These are phyloP conservation scores for Gnetum montanum DNA, from an alignment of 75 land plant genomes.

Conservation along the genomic window DNA sequence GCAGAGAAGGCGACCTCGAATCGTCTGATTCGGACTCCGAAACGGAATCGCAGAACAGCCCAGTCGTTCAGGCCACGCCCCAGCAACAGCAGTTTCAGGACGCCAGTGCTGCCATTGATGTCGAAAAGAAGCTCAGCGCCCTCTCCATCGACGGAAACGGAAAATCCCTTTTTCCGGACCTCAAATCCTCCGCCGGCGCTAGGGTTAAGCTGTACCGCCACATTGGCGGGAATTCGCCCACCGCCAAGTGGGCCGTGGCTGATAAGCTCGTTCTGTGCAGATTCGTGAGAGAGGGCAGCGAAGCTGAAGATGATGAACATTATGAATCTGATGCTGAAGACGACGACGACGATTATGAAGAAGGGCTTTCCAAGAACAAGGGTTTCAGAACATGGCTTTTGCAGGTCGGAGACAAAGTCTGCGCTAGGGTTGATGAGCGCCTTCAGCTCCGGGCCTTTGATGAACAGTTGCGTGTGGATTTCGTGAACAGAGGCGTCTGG, in stretches of 20 bases:
- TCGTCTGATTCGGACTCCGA: constrained; percentile 49
- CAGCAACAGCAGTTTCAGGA: constrained; percentile 37
- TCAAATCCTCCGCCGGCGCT: not conserved
- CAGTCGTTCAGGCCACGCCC: constrained; percentile 35
- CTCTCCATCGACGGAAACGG: not conserved
- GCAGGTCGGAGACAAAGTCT: constrained; percentile 44
- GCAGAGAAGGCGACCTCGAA: constrained; percentile 61
- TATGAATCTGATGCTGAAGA: constrained; percentile 16
- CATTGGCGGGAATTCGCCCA: constrained; percentile 55
- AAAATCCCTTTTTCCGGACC: constrained; percentile 18
- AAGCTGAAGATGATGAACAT: constrained; percentile 15
- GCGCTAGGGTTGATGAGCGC: constrained; percentile 34
- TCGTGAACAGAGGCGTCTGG: constrained; percentile 89
- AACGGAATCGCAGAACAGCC: constrained; percentile 7
- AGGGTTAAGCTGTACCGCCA: constrained; percentile 69
- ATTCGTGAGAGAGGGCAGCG: constrained; percentile 32
- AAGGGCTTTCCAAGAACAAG: constrained; percentile 38
- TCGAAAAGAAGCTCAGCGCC: constrained; percentile 13
- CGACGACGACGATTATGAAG: constrained; percentile 14
- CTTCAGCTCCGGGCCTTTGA: constrained; percentile 65
- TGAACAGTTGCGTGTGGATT: constrained; percentile 76
- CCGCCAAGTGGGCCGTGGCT: constrained; percentile 64
- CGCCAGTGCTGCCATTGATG: not conserved
- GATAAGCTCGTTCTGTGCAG: constrained; percentile 48
- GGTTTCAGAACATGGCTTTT: constrained; percentile 35